Evolutionary conservation across 2,329 filamentous ascomycete species (phyloP).

Genomic region (Dichotomopilus funicola): DNA sequence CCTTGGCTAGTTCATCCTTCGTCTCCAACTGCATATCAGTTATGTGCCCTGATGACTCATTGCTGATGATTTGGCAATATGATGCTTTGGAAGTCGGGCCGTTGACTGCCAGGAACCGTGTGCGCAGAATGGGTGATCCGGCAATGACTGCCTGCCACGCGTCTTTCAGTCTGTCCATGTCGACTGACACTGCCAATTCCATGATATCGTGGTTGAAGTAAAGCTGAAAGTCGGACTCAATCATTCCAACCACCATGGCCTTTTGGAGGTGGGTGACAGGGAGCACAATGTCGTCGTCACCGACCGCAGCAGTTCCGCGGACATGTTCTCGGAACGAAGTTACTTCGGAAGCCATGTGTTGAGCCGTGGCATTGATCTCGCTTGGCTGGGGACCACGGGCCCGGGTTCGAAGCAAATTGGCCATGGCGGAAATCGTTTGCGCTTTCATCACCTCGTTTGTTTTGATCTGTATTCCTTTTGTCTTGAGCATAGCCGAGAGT

Average conservation of each 20-base stretch:
- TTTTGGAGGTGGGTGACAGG: constrained; percentile 82
- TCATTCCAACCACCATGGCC: constrained; percentile 76
- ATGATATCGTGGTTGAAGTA: constrained; percentile 87
- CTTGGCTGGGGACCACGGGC: background rate
- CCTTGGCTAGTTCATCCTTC: constrained; percentile 29
- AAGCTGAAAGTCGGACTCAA: constrained; percentile 61
- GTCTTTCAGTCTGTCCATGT: constrained; percentile 48
- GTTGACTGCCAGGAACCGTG: constrained; percentile 61
- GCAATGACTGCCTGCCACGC: constrained; percentile 59
- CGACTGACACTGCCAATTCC: constrained; percentile 46
- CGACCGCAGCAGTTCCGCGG: constrained; percentile 28
- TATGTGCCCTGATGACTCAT: constrained; percentile 21
- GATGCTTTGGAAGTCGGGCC: constrained; percentile 48
- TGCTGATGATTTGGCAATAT: constrained; percentile 44
- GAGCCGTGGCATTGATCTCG: background rate
- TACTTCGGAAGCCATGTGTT: background rate
- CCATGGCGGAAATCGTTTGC: constrained; percentile 60
- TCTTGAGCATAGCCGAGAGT: constrained; percentile 64
- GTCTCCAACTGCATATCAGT: constrained; percentile 22
- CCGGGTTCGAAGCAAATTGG: constrained; percentile 24
- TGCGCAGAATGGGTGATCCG: constrained; percentile 65
- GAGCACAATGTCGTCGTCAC: constrained; percentile 51
- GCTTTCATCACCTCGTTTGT: constrained; percentile 73
- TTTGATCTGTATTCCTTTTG: constrained; percentile 51
- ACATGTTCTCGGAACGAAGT: constrained; percentile 34